These are phyloP conservation scores for Microbotryomycetes sp. DNA, from an alignment of 1,284 basidiomycete genomes.

Conservation along the genomic window DNA sequence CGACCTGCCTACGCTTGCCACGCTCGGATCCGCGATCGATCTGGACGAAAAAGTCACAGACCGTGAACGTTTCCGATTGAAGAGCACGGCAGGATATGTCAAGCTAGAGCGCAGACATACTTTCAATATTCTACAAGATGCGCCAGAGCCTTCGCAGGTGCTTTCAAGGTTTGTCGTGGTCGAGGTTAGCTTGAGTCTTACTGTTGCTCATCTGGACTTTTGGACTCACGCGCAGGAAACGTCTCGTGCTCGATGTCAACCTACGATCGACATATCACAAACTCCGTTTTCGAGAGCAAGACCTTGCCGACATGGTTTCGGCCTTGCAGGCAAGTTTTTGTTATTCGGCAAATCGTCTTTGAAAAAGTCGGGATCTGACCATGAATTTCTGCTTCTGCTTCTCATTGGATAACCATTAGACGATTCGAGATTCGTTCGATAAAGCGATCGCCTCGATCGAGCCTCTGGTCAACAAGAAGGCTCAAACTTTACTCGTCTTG, in stretches of 20 bases:
- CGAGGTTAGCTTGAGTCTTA: too few relatives aligned
- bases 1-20: not conserved
- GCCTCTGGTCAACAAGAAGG: not conserved
- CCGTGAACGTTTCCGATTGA: not conserved
- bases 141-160: constrained; percentile 1
- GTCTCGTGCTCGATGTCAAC: constrained; percentile 10
- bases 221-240: not conserved
- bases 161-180: not conserved
- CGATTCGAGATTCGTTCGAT: constrained; percentile 3
- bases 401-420: not conserved
- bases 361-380: not conserved
- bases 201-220: not conserved
- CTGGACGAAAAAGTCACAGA: not conserved
- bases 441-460: constrained; percentile 4
- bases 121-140: not conserved
- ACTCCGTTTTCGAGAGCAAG: not conserved
- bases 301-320: not conserved
- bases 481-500: not conserved
- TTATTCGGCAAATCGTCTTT: not conserved
- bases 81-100: too few relatives aligned
- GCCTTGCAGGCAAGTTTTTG: not conserved
- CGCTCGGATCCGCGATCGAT: not conserved
- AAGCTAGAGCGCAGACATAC: not conserved
- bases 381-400: not conserved
- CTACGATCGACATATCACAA: constrained; percentile 2